Conservation (phyloP, 78 protist genomes). For the Monocercomonoides exilis region DNA sequence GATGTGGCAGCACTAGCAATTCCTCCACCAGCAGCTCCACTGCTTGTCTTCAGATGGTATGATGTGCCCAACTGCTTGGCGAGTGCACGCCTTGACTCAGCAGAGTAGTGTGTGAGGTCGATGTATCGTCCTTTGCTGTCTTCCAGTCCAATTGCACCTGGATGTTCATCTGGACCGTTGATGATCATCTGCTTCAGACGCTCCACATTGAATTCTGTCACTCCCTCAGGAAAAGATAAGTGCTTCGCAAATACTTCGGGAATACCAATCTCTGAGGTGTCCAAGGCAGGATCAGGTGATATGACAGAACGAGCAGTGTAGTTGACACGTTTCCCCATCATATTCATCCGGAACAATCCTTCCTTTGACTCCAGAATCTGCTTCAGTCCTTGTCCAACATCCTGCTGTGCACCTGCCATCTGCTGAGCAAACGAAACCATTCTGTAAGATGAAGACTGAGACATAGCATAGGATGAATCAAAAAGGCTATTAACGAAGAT, state of each 20-base stretch:
- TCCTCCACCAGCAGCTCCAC: not conserved
- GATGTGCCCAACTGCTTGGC: constrained; percentile 28
- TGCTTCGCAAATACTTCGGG: constrained; percentile 47
- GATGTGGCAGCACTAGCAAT: too few species aligned
- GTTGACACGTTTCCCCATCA: constrained; percentile 99
- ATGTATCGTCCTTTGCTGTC: constrained; percentile 25
- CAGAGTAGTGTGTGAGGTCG: not conserved
- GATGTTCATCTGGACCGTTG: constrained; percentile 88
- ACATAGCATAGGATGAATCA: constrained; percentile 31
- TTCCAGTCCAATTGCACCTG: constrained; percentile 79
- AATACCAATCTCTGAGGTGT: constrained; percentile 82
- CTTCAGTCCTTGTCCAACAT: constrained; percentile 55
- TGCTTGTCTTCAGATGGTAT: too few species aligned
- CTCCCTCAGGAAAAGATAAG: constrained; percentile 32
- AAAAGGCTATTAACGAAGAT: constrained; percentile 45
- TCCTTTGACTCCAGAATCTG: constrained; percentile 89
- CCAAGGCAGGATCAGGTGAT: constrained; percentile 86
- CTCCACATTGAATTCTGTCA: not conserved
- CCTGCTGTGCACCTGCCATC: not conserved
- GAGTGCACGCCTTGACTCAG: not conserved
- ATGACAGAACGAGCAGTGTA: constrained; percentile 93
- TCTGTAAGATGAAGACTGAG: not conserved
- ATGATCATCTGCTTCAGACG: constrained; percentile 65
- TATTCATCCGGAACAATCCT: constrained; percentile 92
- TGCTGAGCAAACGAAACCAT: not conserved